Evolutionary conservation across 1,284 basidiomycete species (phyloP), one percentile per base, ranked within the genome.

Genomic region (Ustilago lituana): DNA sequence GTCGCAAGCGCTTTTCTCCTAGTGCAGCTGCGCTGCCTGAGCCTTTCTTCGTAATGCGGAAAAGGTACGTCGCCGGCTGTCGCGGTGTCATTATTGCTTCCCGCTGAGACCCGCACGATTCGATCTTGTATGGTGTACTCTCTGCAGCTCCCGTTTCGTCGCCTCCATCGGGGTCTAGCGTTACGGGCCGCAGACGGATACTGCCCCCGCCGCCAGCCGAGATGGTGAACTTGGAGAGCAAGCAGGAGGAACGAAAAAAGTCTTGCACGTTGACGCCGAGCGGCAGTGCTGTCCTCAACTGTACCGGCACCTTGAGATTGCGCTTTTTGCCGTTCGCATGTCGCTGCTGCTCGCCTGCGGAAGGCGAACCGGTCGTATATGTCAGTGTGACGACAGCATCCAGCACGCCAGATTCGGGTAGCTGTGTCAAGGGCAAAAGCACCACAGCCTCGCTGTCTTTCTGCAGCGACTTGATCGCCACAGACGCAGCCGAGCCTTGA

Each of bases 191-290:
- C 8, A 79, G 23, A 3, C 68, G 47, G n/a, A 77, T 41, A 10
- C 55, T 60, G 1, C 57, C 65, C 3, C 36, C 50, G 4, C 65
- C 61, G 4, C 65, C 76, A 0, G 76, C 61, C 3, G 62, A 66
- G 47, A 79, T 71, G 37, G 72, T 66, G 45, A 79, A 79, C 22
- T 76, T 79, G 33, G 71, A 77, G 7, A 80, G 49, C 11, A 82
- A 54, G 17, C 43, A 45, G 2, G 58, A 47, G 12, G 51, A 44
- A 6, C 78, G 73, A 75, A 82, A 82, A 29, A 73, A 74, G 65
- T 82, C 80, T 29, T 82, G 79, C n/a, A 81, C 74, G 27, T 81
- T 79, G 27, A 82, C 78, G 20, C 79, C 78, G 14, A 82, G 62
- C 2, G 79, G 80, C 12, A 81, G 49, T 0, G 71, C 67, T 24